Percentiles rank a stretch among this genome's conserved stretches.
phyloP scores from a whole-genome alignment of 805 yeast species.

The Zygoascus tannicola region DNA sequence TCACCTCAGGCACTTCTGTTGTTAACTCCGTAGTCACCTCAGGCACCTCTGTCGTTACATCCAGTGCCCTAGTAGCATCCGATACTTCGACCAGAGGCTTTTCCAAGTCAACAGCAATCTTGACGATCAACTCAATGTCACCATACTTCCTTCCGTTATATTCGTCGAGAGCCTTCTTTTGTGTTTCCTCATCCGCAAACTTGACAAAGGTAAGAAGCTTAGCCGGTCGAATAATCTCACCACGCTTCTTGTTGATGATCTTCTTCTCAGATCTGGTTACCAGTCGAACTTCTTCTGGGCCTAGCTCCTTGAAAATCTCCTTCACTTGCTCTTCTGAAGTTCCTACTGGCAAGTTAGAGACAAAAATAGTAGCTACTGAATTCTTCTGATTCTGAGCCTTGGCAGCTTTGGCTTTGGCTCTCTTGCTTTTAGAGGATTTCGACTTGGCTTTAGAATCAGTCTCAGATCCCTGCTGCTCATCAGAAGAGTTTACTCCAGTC shows the following conservation, averaged over 20 bases:
- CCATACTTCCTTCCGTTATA: conserved; percentile 57
- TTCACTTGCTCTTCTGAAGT: conserved; percentile 39
- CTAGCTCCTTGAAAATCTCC: conserved; percentile 30
- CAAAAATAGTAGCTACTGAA: conserved; percentile 50
- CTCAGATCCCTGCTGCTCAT: conserved; percentile 14
- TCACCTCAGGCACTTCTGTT: too few species aligned
- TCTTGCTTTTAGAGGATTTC: conserved; percentile 48
- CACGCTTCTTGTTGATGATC: conserved; percentile 13
- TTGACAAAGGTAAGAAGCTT: conserved; percentile 44
- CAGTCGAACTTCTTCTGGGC: conserved; percentile 28
- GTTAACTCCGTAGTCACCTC: too few species aligned
- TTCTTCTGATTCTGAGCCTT: conserved; percentile 41
- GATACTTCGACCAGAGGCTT: too few species aligned
- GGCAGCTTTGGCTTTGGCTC: conserved; percentile 33
- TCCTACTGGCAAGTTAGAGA: conserved; percentile 49
- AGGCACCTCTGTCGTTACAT: too few species aligned
- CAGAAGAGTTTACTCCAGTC: background rate
- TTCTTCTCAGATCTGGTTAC: conserved; percentile 12
- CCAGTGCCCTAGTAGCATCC: too few species aligned
- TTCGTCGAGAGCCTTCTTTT: conserved; percentile 58
- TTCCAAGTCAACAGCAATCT: conserved; percentile 58
- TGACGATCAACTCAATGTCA: conserved; percentile 58
- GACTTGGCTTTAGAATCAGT: conserved; percentile 29
- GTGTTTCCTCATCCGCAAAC: conserved; percentile 51
- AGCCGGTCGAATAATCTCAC: conserved; percentile 14